phyloP scores from a whole-genome alignment of 371 early-diverging fungal species.

The Mucor irregularis region DNA sequence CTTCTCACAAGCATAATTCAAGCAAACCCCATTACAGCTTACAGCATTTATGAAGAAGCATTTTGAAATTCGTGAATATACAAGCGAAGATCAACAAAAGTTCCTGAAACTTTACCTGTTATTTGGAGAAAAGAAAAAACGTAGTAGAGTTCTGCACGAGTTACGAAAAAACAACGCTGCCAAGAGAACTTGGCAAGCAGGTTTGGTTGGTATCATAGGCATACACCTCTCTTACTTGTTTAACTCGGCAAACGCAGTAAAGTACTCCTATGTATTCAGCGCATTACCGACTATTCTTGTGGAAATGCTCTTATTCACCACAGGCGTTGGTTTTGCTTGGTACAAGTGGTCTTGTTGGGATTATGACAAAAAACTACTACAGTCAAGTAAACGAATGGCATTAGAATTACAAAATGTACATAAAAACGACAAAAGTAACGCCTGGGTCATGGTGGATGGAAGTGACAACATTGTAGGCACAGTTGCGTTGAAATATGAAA shows the following conservation, averaged over 20 bases:
- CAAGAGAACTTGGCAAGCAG: constrained; percentile 38
- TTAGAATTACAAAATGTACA: background rate
- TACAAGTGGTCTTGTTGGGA: constrained; percentile 21
- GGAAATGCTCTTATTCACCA: constrained; percentile 32
- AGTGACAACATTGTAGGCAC: constrained; percentile 23
- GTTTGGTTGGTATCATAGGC: constrained; percentile 32
- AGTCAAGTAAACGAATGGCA: constrained; percentile 1
- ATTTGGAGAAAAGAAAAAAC: constrained; percentile 5
- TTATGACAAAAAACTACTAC: constrained; percentile 4
- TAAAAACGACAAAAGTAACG: constrained; percentile 26
- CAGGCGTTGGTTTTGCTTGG: constrained; percentile 35
- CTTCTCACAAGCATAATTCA: too few relatives aligned
- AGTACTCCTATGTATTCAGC: background rate
- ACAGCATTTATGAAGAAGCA: too few relatives aligned
- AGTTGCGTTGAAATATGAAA: constrained; percentile 26
- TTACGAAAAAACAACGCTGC: constrained; percentile 11
- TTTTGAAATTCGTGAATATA: constrained; percentile 18
- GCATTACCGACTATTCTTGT: background rate
- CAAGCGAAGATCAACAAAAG: constrained; percentile 2
- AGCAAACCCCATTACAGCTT: too few relatives aligned
- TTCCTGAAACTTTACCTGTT: constrained; percentile 13
- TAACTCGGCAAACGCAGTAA: background rate
- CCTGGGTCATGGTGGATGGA: constrained; percentile 38
- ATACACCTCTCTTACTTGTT: constrained; percentile 15
- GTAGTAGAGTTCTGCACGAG: constrained; percentile 3